Conservation (phyloP, 2,329 filamentous ascomycete species). For the Chaetomiaceae sp. region DNA sequence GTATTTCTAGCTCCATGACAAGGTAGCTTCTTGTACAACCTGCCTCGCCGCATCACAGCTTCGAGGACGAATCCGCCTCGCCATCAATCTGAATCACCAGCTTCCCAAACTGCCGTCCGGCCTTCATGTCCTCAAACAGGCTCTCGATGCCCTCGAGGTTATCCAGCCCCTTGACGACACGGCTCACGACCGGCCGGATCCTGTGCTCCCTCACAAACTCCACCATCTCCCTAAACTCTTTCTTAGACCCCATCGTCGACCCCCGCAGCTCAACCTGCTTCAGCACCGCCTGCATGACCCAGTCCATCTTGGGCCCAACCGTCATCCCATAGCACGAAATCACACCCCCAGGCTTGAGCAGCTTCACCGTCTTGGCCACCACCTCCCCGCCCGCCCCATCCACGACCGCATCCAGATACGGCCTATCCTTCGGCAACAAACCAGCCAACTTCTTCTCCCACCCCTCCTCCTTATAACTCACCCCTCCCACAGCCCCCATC, state of each 20-base stretch:
- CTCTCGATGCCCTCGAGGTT: constrained; percentile 74
- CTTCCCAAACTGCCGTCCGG: constrained; percentile 86
- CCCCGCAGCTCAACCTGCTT: constrained; percentile 85
- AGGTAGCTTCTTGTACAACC: background rate
- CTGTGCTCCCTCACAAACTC: constrained; percentile 70
- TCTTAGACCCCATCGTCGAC: constrained; percentile 84
- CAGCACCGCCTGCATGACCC: constrained; percentile 76
- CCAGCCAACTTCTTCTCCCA: constrained; percentile 75
- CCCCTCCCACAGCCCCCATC: constrained; percentile 77
- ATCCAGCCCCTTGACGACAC: constrained; percentile 67
- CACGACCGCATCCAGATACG: constrained; percentile 75
- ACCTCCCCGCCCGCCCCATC: constrained; percentile 89
- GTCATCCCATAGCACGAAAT: constrained; percentile 93
- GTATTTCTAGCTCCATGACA: too few relatives aligned
- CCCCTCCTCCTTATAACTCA: constrained; percentile 69
- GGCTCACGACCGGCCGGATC: constrained; percentile 73
- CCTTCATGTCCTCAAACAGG: constrained; percentile 84
- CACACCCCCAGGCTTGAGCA: constrained; percentile 80
- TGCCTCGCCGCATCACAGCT: constrained; percentile 17
- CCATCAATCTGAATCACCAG: constrained; percentile 68
- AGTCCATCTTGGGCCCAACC: constrained; percentile 76
- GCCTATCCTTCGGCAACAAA: constrained; percentile 60
- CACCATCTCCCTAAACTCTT: constrained; percentile 89
- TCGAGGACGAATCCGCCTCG: constrained; percentile 22
- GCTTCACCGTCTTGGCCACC: constrained; percentile 59